Percentiles rank a stretch among this genome's conserved stretches.
Conservation (phyloP, 177 flowering plant genomes). For the Telopea speciosissima region DNA sequence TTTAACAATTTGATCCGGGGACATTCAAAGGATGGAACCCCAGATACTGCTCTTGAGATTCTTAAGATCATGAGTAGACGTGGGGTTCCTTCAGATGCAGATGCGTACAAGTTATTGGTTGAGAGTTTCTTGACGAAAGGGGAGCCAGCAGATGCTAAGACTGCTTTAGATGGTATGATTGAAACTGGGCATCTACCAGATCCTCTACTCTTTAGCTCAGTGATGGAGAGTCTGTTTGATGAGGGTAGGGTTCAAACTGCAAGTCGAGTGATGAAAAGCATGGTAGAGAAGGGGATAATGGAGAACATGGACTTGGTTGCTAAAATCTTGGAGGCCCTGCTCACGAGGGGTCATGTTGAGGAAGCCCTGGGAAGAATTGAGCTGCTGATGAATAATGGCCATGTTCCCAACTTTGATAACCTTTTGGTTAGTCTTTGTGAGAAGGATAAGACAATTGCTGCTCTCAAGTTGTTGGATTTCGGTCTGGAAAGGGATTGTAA, state of each 20-base stretch:
- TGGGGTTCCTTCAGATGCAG: constrained; percentile 49
- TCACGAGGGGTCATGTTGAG: constrained; percentile 89
- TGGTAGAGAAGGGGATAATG: constrained; percentile 87
- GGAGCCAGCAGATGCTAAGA: constrained; percentile 91
- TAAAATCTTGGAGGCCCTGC: constrained; percentile 83
- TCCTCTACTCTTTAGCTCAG: constrained; percentile 54
- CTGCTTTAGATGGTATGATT: constrained; percentile 78
- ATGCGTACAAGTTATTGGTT: constrained; percentile 48
- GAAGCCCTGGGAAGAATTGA: constrained; percentile 87
- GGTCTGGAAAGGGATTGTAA: constrained; percentile 65
- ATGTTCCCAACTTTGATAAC: constrained; percentile 49
- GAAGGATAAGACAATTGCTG: constrained; percentile 79
- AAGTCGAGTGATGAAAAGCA: constrained; percentile 80
- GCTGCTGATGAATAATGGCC: constrained; percentile 47
- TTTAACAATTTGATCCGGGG: constrained; percentile 79
- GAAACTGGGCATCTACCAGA: constrained; percentile 76
- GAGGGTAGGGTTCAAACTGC: constrained; percentile 96
- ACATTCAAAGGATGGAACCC: constrained; percentile 69
- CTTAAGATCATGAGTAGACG: constrained; percentile 78
- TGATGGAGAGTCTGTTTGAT: constrained; percentile 69
- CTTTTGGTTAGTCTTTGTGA: constrained; percentile 60
- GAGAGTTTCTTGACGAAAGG: constrained; percentile 73
- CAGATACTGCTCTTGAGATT: constrained; percentile 73
- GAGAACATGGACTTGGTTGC: constrained; percentile 80
- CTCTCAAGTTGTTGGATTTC: constrained; percentile 72